Evolutionary conservation across 164 flowering plant species (phyloP), one percentile per base, ranked within the genome.

Genomic region (Magnolia kwangsiensis): DNA sequence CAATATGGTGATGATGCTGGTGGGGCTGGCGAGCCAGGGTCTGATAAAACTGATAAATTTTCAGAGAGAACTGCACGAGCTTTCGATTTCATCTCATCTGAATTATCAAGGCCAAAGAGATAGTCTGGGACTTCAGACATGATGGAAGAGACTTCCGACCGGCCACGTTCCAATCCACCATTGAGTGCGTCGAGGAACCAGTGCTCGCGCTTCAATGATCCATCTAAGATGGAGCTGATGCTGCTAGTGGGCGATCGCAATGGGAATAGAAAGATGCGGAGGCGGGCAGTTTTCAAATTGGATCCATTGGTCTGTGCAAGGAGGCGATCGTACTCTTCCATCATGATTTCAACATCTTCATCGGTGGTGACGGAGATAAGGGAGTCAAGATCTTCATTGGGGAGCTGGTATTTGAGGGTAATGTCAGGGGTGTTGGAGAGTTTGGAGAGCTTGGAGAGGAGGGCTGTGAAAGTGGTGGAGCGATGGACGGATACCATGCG

Each of bases 301-400:
- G 23, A 6, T 11, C 50, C 18, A 13, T 16, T 58, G 50, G 64
- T 31, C 61, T 83, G 84, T 11, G 74, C 65, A 0, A 90, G 20
- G 68, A 90, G 20, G 66, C 98, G 89, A 51, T 96, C 98, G 77
- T 85, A 92, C 80, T 96, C 99, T 6, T 96, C 98, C 83, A 96
- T 88, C 99, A 96, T 94, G 81, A 94, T 93, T 73, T 93, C 96
- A 14, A 96, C 81, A 69, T 96, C 99, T 76, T 96, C 99, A 50
- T 96, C 99, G 2, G 88, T 89, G 11, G 89, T 83, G 49, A 96
- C 95, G 10, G 99, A 89, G 67, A 96, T 94, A 50, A 96, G 80
- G 21, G 98, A 87, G 76, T 96, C 99, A 0, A 96, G 92, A 23
- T 96, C 99, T 74, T 96, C 98, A 71, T 84, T 92, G 0, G 99